Evolutionary conservation across 1,139 yeast genomes (phyloP).

Genomic region (Magnusiomyces clavatus): DNA sequence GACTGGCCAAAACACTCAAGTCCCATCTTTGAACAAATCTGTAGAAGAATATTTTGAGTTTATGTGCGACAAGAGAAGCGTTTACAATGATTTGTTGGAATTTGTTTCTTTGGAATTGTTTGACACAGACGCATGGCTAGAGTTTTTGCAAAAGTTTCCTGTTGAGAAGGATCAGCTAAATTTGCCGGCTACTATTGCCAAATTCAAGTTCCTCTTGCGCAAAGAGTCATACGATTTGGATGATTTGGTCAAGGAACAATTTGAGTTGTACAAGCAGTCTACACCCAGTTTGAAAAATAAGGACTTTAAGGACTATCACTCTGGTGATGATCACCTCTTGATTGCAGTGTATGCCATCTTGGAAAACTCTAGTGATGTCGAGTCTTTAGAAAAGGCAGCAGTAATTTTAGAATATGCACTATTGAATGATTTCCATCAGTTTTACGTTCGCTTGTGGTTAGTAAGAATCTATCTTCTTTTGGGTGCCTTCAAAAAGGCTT

Average conservation of each 20-base stretch:
- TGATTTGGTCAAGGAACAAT: conserved; percentile 23
- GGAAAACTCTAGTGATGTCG: conserved; percentile 16
- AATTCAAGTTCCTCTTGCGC: conserved; percentile 33
- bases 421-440: conserved; percentile 52
- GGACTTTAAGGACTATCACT: conserved; percentile 52
- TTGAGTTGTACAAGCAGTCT: conserved; percentile 34
- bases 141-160: conserved; percentile 4
- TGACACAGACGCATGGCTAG: conserved; percentile 15
- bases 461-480: conserved; percentile 54
- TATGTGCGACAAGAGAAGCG: conserved; percentile 49
- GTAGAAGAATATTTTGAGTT: conserved; percentile 38
- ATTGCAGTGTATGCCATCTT: conserved; percentile 36
- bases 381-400: conserved; percentile 30
- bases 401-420: conserved; percentile 44
- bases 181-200: conserved; percentile 44
- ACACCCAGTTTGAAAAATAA: conserved; percentile 32
- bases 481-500: conserved; percentile 48
- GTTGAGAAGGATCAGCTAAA: conserved; percentile 31
- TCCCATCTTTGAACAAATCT: conserved; percentile 20
- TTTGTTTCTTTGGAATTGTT: conserved; percentile 25
- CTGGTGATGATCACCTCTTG: conserved; percentile 58
- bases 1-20: conserved; percentile 1
- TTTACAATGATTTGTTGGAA: conserved; percentile 48
- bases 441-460: conserved; percentile 62
- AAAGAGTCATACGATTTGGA: conserved; percentile 14